Evolutionary conservation across 768 basidiomycete genomes (phyloP), one percentile per base, ranked within the genome.

Genomic region (Boletus tomentosulus): DNA sequence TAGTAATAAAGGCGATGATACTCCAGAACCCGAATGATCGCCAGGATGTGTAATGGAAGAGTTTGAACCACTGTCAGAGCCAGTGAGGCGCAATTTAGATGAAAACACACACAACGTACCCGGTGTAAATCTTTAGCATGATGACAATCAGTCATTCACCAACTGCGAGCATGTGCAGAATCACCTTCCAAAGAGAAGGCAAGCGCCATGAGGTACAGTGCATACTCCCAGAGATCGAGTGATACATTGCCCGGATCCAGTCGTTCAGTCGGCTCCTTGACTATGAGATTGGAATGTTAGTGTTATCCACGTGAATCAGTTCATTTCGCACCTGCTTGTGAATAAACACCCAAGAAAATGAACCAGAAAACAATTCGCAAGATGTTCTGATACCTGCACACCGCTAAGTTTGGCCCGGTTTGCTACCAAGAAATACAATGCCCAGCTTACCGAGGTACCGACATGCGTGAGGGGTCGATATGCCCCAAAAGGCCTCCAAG

Each of bases 11-110:
- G 12, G 84, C 80, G 41, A 92, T 74, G 27, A 79, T 59, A 52
- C 80, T 82, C 92, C 90, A 92, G 66, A 92, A 92, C 15, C 81
- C 81, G 62, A 94, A 82, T 3, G 89, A 85, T n/a, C 84, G 80
- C 78, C 84, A 89, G 13, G 89, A 85, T 33, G 86, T 86, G 58
- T 92, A 85, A 3, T 81, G 75, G 19, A 94, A 73, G 2, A 89
- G 78, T 64, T 85, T 83, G 63, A 76, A 84, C 51, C 89, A 76
- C 90, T 92, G 55, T 44, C 46, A 35, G 16, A 13, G 41, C 48
- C 57, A 57, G 27, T 50, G 24, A 25, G 24, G 22, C 34, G 38
- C 6, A 6, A 51, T 38, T 38, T 30, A 12, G 27, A 43, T 43
- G 37, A 4, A 46, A 16, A 34, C 12, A 38, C 4, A 46, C 33